Conservation (phyloP, 2,329 filamentous ascomycete genomes). For the Didymella glomerata region DNA sequence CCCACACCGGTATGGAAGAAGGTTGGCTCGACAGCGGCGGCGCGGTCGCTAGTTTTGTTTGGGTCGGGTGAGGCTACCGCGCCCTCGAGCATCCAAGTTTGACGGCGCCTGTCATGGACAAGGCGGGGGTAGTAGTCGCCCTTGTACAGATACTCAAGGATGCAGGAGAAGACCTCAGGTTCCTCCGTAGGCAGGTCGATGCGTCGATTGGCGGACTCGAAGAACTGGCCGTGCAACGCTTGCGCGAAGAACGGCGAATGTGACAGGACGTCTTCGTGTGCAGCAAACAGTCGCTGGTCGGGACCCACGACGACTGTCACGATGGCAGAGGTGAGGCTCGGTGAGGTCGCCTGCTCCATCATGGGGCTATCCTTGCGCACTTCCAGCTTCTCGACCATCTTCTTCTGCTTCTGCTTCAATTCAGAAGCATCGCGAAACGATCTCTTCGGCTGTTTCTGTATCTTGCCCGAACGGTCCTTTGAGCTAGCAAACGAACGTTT, state of each 20-base stretch:
- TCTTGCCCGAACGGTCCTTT: slow-evolving; percentile 87
- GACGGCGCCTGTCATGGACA: slow-evolving; percentile 83
- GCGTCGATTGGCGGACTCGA: slow-evolving; percentile 75
- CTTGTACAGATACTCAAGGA: slow-evolving; percentile 98
- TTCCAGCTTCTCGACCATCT: slow-evolving; percentile 77
- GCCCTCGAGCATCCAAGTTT: slow-evolving; percentile 91
- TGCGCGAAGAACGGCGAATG: slow-evolving; percentile 85
- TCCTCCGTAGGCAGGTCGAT: slow-evolving; percentile 81
- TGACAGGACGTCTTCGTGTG: slow-evolving; percentile 89
- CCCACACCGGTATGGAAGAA: slow-evolving; percentile 78
- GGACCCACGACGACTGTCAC: slow-evolving; percentile 84
- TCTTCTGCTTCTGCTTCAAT: slow-evolving; percentile 70
- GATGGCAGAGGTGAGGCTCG: slow-evolving; percentile 73
- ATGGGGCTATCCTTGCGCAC: slow-evolving; percentile 65
- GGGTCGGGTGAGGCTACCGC: slow-evolving; percentile 64
- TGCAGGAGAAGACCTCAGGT: slow-evolving; percentile 89
- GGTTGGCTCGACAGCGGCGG: slow-evolving; percentile 71
- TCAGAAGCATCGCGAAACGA: slow-evolving; percentile 79
- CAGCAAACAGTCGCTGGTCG: slow-evolving; percentile 90
- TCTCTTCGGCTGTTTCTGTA: slow-evolving; percentile 79
- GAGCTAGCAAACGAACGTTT: slow-evolving; percentile 83
- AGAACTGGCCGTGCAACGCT: slow-evolving; percentile 75
- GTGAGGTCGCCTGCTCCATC: slow-evolving; percentile 57
- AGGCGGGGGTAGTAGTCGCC: slow-evolving; percentile 93
- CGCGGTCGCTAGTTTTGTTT: slow-evolving; percentile 64